A percentile compares a stretch with the other conserved stretches of the same genome.
These are phyloP conservation scores for Stereocaulon alpinum DNA, from an alignment of 495 filamentous ascomycete species.

Conservation along the genomic window DNA sequence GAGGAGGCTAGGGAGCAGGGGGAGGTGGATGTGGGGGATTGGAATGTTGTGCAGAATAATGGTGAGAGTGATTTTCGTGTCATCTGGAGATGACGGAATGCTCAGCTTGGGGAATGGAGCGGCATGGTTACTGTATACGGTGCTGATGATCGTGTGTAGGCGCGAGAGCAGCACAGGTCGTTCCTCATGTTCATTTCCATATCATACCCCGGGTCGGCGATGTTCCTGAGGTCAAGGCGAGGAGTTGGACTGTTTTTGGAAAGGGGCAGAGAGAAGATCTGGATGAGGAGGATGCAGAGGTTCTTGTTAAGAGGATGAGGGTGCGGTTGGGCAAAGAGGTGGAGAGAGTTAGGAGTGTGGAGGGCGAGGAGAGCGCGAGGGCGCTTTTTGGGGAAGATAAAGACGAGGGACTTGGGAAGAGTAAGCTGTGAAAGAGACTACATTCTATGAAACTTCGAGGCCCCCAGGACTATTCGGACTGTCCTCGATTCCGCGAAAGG, in stretches of 20 bases:
- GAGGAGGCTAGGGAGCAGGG: slow-evolving; percentile 45
- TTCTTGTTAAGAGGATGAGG: slow-evolving; percentile 53
- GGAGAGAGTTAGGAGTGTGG: slow-evolving; percentile 34
- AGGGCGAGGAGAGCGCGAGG: slow-evolving; percentile 29
- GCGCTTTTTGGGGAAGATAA: slow-evolving; percentile 10
- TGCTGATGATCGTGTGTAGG: too few relatives aligned
- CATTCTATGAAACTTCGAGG: too few relatives aligned
- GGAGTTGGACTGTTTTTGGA: slow-evolving; percentile 76
- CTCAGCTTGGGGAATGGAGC: too few relatives aligned
- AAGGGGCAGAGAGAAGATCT: slow-evolving; percentile 70
- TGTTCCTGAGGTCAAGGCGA: slow-evolving; percentile 37
- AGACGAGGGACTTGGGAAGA: not conserved
- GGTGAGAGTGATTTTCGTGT: too few relatives aligned
- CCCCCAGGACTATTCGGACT: too few relatives aligned
- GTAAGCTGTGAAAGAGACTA: not conserved
- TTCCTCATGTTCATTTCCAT: slow-evolving; percentile 87
- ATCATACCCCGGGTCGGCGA: slow-evolving; percentile 59
- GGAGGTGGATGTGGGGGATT: slow-evolving; percentile 49
- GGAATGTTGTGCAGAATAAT: slow-evolving; percentile 95
- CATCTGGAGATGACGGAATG: too few relatives aligned
- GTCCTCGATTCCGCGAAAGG: too few relatives aligned
- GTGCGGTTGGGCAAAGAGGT: slow-evolving; percentile 46
- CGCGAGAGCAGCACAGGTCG: slow-evolving; percentile 74
- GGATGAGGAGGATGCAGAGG: slow-evolving; percentile 71
- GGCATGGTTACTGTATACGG: too few relatives aligned